A percentile compares a stretch with the other conserved stretches of the same genome.
These are phyloP conservation scores for Poterioochromonas sp. DNA, from an alignment of 352 stramenopile species.

Conservation along the genomic window DNA sequence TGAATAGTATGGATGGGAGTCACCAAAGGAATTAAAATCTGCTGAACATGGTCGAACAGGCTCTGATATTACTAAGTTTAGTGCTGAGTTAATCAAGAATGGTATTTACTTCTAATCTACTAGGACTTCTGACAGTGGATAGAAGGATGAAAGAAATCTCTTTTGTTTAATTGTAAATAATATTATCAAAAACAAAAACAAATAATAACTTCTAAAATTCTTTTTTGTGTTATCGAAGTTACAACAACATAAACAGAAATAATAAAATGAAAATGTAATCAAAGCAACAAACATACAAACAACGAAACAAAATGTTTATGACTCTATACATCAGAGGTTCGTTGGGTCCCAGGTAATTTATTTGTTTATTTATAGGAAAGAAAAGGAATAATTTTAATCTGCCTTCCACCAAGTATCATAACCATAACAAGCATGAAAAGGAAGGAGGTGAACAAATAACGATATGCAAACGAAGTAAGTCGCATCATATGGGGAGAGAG, in stretches of 20 bases:
- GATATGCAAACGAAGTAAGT: no score
- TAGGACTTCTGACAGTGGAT: neutral
- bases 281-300: no score
- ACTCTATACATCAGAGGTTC: no score
- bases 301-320: no score
- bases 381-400: no score
- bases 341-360: no score
- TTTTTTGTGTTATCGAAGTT: neutral
- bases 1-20: conserved; percentile 27
- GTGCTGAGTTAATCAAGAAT: conserved; percentile 44
- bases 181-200: neutral
- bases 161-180: neutral
- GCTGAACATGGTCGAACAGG: conserved; percentile 9
- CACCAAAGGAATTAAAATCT: conserved; percentile 1
- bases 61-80: conserved; percentile 39
- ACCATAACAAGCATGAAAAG: no score
- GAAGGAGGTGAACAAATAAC: no score
- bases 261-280: neutral
- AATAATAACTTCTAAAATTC: neutral
- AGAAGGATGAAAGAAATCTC: neutral
- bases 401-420: no score
- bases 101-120: conserved; percentile 41
- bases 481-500: no score
- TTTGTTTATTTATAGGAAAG: no score
- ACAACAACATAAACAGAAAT: no score